Percentiles rank a stretch among this genome's conserved stretches.
Conservation (phyloP, 2,329 filamentous ascomycete genomes). For the Ophiostoma pallidulum region DNA sequence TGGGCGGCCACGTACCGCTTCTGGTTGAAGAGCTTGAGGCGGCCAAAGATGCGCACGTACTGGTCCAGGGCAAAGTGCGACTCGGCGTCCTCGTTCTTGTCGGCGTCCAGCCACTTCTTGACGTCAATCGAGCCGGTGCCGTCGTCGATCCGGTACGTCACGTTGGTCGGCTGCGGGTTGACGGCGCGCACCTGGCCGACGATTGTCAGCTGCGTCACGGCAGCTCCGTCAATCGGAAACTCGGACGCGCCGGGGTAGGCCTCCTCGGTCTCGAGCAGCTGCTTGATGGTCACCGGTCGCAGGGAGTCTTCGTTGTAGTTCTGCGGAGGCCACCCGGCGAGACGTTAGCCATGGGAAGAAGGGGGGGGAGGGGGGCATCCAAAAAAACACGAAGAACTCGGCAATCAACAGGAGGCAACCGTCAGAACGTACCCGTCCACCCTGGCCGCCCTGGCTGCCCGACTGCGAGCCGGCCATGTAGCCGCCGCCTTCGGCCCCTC, state of each 20-base stretch:
- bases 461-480: slow-evolving; percentile 53
- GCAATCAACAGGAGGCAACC: no score
- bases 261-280: slow-evolving; percentile 75
- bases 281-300: slow-evolving; percentile 90
- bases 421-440: slow-evolving; percentile 24
- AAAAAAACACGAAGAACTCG: no score
- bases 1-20: slow-evolving; percentile 75
- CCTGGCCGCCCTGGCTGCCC: slow-evolving; percentile 41
- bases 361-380: neutral
- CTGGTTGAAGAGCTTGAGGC: slow-evolving; percentile 73
- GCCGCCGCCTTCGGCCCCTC: slow-evolving; percentile 51
- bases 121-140: slow-evolving; percentile 89
- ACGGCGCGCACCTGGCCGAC: slow-evolving; percentile 86
- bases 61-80: slow-evolving; percentile 57
- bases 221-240: slow-evolving; percentile 72
- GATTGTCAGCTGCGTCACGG: slow-evolving; percentile 69
- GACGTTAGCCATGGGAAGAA: neutral
- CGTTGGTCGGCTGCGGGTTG: slow-evolving; percentile 78
- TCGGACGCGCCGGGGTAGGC: slow-evolving; percentile 57
- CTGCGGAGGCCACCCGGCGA: slow-evolving; percentile 26
- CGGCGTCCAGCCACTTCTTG: slow-evolving; percentile 72
- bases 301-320: slow-evolving; percentile 73
- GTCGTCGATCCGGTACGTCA: slow-evolving; percentile 89
- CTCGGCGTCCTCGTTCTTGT: slow-evolving; percentile 35
- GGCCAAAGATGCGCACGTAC: slow-evolving; percentile 80